Base-by-base conservation (phyloP, 345 rosid species). In the Eucalyptus regnans region DNA sequence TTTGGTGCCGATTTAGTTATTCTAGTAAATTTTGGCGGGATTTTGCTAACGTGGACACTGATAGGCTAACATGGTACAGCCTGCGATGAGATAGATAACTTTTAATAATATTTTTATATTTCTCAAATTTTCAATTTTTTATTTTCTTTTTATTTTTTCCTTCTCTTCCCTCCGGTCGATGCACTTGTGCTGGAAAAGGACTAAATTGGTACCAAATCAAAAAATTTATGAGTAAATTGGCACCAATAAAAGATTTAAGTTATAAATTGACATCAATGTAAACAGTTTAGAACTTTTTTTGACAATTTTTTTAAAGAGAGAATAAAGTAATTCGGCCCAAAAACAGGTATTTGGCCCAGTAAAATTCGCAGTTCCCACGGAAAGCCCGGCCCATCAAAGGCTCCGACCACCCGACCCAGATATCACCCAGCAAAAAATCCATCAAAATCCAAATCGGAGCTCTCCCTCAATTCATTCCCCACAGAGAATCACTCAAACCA, bases 61-160 rank as follows among this genome's bases (percentile, higher is more conserved):
- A 1, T 49, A 0, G 2, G 15, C 15, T 4, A 49, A 49, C 4
- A 0, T 49, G 50, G 1, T 4, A 3, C 1, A 5, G 5, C 4
- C 0, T 12, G 1, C 2, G 4, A 49, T 49, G 14, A 12, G 1
- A 4, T 11, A 4, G 13, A 49, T 3, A 49, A 49, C 14, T 4
- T 49, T 49, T 12, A 0, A 49, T 49, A 49, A 3, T 4, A 4
- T 49, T 49, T 12, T 12, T 49, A 4, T 12, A 11, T 48, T 48
- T 48, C 0, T 49, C 44, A 43, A 12, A 4, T 49, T 4, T 50
- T 37, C 41, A 37, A 0, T 51, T 6, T 51, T 17, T 16, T 7
- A 7, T 16, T 51, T 51, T 50, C 12, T 48, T 49, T 12, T 49
- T 49, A 5, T 12, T 49, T 49, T 49, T 17, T 17, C 56, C 22